Percentiles rank a stretch among this genome's conserved stretches.
Evolutionary conservation across 2,329 filamentous ascomycete genomes (phyloP).

Genomic region (Aspergillus bombycis): DNA sequence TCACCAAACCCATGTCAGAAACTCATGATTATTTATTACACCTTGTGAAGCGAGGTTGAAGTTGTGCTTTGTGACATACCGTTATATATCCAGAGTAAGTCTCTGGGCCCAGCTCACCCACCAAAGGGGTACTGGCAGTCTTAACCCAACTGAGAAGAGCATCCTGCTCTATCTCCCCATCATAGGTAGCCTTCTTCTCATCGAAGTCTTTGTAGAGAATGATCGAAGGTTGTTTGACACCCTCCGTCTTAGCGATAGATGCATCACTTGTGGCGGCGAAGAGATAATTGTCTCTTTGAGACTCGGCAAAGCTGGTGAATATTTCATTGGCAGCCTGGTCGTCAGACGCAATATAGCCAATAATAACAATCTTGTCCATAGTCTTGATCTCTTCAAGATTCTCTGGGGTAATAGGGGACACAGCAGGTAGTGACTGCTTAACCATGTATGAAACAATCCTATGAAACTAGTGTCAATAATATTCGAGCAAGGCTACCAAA

Average conservation of each 20-base stretch:
- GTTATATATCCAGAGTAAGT: conserved; percentile 96
- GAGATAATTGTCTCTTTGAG: conserved; percentile 85
- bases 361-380: conserved; percentile 91
- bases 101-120: conserved; percentile 95
- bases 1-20: conserved; percentile 14
- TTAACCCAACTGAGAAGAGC: conserved; percentile 82
- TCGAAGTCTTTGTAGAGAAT: conserved; percentile 98
- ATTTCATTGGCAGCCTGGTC: conserved; percentile 86
- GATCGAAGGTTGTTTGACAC: conserved; percentile 80
- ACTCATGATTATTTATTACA: background rate
- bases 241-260: conserved; percentile 83
- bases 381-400: conserved; percentile 96
- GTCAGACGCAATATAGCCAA: conserved; percentile 80
- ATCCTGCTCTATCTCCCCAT: conserved; percentile 78
- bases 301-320: conserved; percentile 72
- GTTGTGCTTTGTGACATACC: conserved; percentile 44
- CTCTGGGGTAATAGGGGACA: conserved; percentile 79
- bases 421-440: conserved; percentile 93
- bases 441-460: conserved; percentile 86
- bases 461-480: background rate
- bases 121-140: conserved; percentile 81
- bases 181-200: conserved; percentile 87
- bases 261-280: conserved; percentile 88
- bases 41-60: background rate
- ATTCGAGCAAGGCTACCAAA: background rate